Evolutionary conservation across 148 eudicot species (phyloP).

Genomic region (Mesembryanthemum crystallinum): DNA sequence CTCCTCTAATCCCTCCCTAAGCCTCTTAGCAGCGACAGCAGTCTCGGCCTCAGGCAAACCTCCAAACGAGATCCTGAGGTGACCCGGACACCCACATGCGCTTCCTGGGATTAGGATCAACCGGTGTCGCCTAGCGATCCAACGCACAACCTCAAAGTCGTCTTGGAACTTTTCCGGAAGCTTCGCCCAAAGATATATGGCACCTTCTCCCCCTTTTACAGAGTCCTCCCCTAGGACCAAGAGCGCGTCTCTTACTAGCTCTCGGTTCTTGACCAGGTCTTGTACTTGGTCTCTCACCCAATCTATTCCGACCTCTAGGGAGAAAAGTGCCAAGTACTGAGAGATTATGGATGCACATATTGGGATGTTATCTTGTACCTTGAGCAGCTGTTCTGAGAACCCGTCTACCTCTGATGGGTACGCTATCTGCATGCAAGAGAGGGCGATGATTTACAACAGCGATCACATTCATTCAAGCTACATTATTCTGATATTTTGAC

Average conservation of each 20-base stretch:
- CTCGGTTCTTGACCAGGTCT: slow-evolving; percentile 63
- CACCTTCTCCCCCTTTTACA: slow-evolving; percentile 96
- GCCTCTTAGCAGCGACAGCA: slow-evolving; percentile 65
- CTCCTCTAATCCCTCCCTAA: slow-evolving; percentile 71
- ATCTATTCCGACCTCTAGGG: slow-evolving; percentile 68
- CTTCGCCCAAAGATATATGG: slow-evolving; percentile 90
- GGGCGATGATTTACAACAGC: neutral
- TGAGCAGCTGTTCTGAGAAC: slow-evolving; percentile 60
- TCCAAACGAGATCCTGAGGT: slow-evolving; percentile 77
- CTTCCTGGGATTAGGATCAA: slow-evolving; percentile 75
- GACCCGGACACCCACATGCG: slow-evolving; percentile 81
- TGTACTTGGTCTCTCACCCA: slow-evolving; percentile 80
- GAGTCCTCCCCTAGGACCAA: slow-evolving; percentile 65
- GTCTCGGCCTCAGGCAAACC: slow-evolving; percentile 67
- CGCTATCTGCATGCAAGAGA: slow-evolving; percentile 62
- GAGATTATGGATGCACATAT: slow-evolving; percentile 84
- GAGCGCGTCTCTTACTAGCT: slow-evolving; percentile 58
- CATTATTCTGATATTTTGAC: neutral
- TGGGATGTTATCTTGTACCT: slow-evolving; percentile 94
- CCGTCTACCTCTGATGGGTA: slow-evolving; percentile 77
- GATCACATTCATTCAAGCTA: too few relatives aligned
- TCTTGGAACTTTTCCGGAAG: slow-evolving; percentile 55
- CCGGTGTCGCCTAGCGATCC: slow-evolving; percentile 74
- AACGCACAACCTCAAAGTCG: slow-evolving; percentile 68
- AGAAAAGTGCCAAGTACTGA: slow-evolving; percentile 71